phyloP scores from a whole-genome alignment of 139 green algal species.

The Monoraphidium neglectum region DNA sequence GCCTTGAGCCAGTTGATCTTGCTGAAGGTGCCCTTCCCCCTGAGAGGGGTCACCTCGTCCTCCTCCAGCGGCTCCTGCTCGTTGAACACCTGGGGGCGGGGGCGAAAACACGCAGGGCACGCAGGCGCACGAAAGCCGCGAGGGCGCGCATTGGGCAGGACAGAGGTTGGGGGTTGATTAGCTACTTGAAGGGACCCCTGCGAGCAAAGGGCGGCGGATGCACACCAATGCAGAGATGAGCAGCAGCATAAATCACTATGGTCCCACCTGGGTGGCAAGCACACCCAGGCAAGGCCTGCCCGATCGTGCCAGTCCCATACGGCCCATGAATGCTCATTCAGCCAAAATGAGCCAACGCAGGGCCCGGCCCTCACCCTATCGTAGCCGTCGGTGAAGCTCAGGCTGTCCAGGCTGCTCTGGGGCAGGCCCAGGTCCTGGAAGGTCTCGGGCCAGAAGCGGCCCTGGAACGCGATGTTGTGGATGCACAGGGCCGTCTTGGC shows the following conservation, averaged over 20 bases:
- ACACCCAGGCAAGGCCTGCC: too few species aligned
- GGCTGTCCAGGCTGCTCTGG: slow-evolving; percentile 43
- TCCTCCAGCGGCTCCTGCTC: slow-evolving; percentile 63
- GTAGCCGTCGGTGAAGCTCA: slow-evolving; percentile 90
- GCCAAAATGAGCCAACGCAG: slow-evolving; percentile 20
- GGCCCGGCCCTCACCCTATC: slow-evolving; percentile 70
- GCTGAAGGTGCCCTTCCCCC: slow-evolving; percentile 46
- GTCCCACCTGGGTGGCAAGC: too few species aligned
- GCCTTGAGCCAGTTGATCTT: slow-evolving; percentile 99
- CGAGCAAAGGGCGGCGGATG: too few species aligned
- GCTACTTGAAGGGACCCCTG: too few species aligned
- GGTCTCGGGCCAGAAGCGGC: slow-evolving; percentile 87
- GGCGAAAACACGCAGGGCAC: too few species aligned
- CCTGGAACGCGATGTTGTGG: slow-evolving; percentile 96
- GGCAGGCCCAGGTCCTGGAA: slow-evolving; percentile 83
- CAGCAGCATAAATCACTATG: too few species aligned
- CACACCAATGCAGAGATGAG: too few species aligned
- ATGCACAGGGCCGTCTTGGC: slow-evolving; percentile 85
- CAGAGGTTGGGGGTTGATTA: too few species aligned
- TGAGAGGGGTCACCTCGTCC: slow-evolving; percentile 53
- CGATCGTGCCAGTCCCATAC: too few species aligned
- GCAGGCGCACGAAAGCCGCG: too few species aligned
- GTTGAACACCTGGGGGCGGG: slow-evolving; percentile 51
- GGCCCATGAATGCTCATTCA: slow-evolving; percentile 13
- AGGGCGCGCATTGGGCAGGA: too few species aligned